These are phyloP conservation scores for Globisporangium cederbergense DNA, from an alignment of 352 stramenopile species.

Conservation along the genomic window DNA sequence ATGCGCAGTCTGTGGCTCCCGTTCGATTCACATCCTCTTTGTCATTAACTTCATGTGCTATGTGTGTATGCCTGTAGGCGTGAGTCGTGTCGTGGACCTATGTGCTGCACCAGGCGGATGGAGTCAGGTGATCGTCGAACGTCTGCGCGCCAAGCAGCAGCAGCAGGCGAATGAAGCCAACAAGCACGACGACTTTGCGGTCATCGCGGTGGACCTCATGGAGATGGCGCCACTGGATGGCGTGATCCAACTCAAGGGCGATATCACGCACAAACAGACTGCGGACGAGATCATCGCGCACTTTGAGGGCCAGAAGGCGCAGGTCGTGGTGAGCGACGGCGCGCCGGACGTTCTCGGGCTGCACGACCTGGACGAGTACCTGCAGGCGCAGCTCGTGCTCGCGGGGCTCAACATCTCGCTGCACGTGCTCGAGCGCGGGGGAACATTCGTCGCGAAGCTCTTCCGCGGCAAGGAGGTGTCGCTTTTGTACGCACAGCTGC, in stretches of 20 bases:
- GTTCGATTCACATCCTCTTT: background rate
- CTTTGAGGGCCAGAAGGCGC: slow-evolving; percentile 82
- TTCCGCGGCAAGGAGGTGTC: slow-evolving; percentile 82
- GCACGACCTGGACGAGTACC: slow-evolving; percentile 80
- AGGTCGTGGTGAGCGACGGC: slow-evolving; percentile 99
- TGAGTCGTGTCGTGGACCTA: slow-evolving; percentile 80
- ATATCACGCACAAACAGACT: slow-evolving; percentile 80
- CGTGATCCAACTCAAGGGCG: slow-evolving; percentile 70
- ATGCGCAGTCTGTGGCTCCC: background rate
- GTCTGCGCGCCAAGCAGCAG: slow-evolving; percentile 34
- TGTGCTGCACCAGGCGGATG: slow-evolving; percentile 82
- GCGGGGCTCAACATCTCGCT: slow-evolving; percentile 78
- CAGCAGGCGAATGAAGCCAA: background rate
- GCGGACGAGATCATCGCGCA: slow-evolving; percentile 67
- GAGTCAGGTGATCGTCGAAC: slow-evolving; percentile 83
- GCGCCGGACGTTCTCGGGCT: slow-evolving; percentile 95
- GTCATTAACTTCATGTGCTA: background rate
- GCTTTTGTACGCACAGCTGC: slow-evolving; percentile 68
- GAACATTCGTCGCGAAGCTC: slow-evolving; percentile 84
- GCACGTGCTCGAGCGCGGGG: slow-evolving; percentile 63
- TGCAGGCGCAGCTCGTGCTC: slow-evolving; percentile 78
- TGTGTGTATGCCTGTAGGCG: slow-evolving; percentile 26
- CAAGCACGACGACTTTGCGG: slow-evolving; percentile 21
- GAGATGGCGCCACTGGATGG: slow-evolving; percentile 96
- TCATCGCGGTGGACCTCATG: slow-evolving; percentile 85